These are phyloP conservation scores for Ensete glaucum DNA, from an alignment of 176 grass and related monocot genomes.

Conservation along the genomic window DNA sequence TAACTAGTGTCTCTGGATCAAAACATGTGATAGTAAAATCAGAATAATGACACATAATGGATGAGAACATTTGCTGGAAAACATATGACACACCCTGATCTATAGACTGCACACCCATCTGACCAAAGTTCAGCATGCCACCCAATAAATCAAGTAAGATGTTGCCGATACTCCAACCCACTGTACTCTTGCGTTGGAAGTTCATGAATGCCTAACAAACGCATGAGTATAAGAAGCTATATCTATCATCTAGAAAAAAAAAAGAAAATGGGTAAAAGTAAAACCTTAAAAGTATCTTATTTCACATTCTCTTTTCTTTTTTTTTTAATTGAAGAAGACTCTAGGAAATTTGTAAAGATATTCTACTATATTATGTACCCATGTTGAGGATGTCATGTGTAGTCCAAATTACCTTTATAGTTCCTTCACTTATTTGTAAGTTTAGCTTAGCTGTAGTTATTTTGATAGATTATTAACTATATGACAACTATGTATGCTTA, in stretches of 20 bases:
- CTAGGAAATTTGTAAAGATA: too few species aligned
- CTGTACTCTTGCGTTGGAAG: constrained; percentile 73
- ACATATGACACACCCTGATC: constrained; percentile 58
- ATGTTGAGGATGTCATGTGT: too few species aligned
- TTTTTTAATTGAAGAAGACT: too few species aligned
- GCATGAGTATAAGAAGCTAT: too few species aligned
- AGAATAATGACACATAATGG: neutral
- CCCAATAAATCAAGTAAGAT: constrained; percentile 85
- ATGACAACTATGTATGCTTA: neutral
- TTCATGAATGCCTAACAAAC: constrained; percentile 66
- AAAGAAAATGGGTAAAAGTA: too few species aligned
- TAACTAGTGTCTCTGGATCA: constrained; percentile 67
- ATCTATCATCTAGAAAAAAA: too few species aligned
- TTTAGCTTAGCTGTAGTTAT: neutral
- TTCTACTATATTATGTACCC: too few species aligned
- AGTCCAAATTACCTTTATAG: too few species aligned
- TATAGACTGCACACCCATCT: constrained; percentile 90
- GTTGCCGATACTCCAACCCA: constrained; percentile 97
- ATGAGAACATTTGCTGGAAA: neutral
- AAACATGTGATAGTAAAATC: constrained; percentile 24
- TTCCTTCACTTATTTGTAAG: too few species aligned
- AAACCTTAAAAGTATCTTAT: too few species aligned
- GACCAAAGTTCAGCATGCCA: constrained; percentile 78
- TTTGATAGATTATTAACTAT: neutral
- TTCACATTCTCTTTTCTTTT: too few species aligned